Evolutionary conservation across 257 asterid species (phyloP).

Genomic region (Jaltomata sinuosa): DNA sequence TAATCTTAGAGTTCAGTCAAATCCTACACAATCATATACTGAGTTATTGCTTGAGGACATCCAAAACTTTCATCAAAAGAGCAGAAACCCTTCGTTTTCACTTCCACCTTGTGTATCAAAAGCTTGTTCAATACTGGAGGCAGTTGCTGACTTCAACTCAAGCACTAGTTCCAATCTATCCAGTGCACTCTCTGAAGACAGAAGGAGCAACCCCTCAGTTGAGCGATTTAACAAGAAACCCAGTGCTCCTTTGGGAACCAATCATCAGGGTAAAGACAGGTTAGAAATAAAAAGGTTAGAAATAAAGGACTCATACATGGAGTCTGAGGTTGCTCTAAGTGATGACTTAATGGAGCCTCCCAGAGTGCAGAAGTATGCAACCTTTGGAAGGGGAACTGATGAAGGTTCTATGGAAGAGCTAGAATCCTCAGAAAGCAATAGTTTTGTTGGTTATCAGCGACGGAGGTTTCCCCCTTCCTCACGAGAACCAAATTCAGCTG

Average conservation of each 20-base stretch:
- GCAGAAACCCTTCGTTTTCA: slow-evolving; percentile 25
- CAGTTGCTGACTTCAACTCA: slow-evolving; percentile 92
- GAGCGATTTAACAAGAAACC: slow-evolving; percentile 21
- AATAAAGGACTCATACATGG: slow-evolving; percentile 36
- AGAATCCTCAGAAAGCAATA: slow-evolving; percentile 85
- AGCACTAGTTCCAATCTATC: slow-evolving; percentile 38
- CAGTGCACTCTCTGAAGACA: slow-evolving; percentile 25
- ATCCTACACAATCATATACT: slow-evolving; percentile 57
- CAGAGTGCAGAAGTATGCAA: slow-evolving; percentile 67
- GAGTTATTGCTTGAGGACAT: slow-evolving; percentile 83
- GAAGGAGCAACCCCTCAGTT: slow-evolving; percentile 12
- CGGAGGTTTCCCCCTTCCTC: slow-evolving; percentile 42
- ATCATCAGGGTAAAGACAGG: slow-evolving; percentile 21
- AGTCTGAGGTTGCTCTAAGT: slow-evolving; percentile 48
- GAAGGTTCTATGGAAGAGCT: slow-evolving; percentile 39
- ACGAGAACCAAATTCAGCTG: slow-evolving; percentile 73
- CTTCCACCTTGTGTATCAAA: slow-evolving; percentile 76
- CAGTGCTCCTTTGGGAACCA: not conserved
- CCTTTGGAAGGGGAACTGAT: slow-evolving; percentile 54
- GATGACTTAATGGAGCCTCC: slow-evolving; percentile 65
- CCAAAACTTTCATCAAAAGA: slow-evolving; percentile 91
- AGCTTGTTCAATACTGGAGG: slow-evolving; percentile 82
- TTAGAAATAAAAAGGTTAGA: slow-evolving; percentile 17
- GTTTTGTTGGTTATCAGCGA: slow-evolving; percentile 32
- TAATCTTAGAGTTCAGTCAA: slow-evolving; percentile 34